A percentile compares a stretch with the other conserved stretches of the same genome.
Conservation (phyloP, 1,139 yeast species). For the Pichia kudriavzevii region DNA sequence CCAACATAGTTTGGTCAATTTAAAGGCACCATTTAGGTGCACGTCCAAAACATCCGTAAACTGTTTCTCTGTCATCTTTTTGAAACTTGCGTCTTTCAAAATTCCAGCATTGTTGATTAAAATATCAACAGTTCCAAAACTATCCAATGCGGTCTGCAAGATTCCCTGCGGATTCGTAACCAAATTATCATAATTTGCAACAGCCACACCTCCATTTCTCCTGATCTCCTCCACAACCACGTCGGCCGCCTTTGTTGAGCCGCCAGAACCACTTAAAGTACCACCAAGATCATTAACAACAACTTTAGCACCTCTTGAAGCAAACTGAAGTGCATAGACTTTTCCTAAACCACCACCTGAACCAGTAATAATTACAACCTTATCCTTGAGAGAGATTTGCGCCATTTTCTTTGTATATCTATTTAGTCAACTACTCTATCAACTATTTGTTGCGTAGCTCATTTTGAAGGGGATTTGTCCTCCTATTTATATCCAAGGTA, state of each 20-base stretch:
- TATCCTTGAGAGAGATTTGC: slow-evolving; percentile 39
- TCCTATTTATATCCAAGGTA: too few relatives aligned
- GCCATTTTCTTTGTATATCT: slow-evolving; percentile 3
- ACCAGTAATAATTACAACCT: slow-evolving; percentile 89
- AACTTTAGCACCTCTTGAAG: slow-evolving; percentile 82
- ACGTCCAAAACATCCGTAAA: slow-evolving; percentile 78
- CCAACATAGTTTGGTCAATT: slow-evolving; percentile 89
- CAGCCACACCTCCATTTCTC: slow-evolving; percentile 74
- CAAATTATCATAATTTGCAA: slow-evolving; percentile 91
- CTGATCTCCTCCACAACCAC: slow-evolving; percentile 80
- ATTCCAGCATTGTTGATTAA: slow-evolving; percentile 94
- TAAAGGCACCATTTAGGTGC: slow-evolving; percentile 84
- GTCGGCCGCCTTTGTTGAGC: slow-evolving; percentile 70
- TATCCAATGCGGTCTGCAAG: slow-evolving; percentile 76
- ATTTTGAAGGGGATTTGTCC: too few relatives aligned
- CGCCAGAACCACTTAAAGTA: slow-evolving; percentile 58
- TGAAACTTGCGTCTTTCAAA: slow-evolving; percentile 66
- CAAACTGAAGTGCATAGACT: slow-evolving; percentile 80
- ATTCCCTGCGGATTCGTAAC: slow-evolving; percentile 77
- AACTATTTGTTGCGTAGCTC: too few relatives aligned
- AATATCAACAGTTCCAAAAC: slow-evolving; percentile 84
- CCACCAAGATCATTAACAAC: slow-evolving; percentile 96
- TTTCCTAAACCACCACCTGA: slow-evolving; percentile 97
- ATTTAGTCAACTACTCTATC: background rate
- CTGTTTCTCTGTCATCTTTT: slow-evolving; percentile 77